Evolutionary conservation across 202 grass and related monocot genomes (phyloP), one percentile per base, ranked within the genome.

Genomic region (Panicum hallii): DNA sequence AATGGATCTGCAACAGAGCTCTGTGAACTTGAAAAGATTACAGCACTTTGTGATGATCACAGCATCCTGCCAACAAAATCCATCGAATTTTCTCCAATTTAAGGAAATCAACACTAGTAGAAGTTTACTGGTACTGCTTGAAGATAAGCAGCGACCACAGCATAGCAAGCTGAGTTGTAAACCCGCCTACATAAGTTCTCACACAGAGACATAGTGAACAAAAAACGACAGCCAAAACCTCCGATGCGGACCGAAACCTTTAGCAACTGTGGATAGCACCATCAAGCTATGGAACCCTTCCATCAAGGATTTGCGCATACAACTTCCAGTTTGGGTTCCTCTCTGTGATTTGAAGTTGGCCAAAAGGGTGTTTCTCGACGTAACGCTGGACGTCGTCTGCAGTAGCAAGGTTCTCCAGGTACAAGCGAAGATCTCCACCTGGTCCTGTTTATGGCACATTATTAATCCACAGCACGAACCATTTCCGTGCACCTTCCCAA

Each of bases 321-420:
- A 94, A 90, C 12, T 70, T 46, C 92, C 95, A 94, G 22, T 88
- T 34, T 4, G 76, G 84, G 70, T 91, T 26, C 40, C 30, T 81
- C 16, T 82, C 20, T 11, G 90, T 79, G 70, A 97, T 93, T 15
- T 82, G 74, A 65, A 80, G 85, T 82, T 97, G 92, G 20, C 90
- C 95, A 75, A 94, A 97, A 32, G 87, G 88, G 62, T 94, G 85
- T 6, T 93, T 76, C 50, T 19, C 78, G 50, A 97, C 88, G 75
- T 77, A 93, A 22, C 8, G 13, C 75, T 85, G 88, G n/a, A 97
- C 90, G 73, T 97, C 82, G 72, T 82, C 82, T 69, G 82, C 81
- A 54, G 57, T 11, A 22, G 79, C 84, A 42, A 97, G 26, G 22
- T 77, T 63, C 90, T 97, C 87, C 68, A 97, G 86, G 91, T 91